A percentile compares a stretch with the other conserved stretches of the same genome.
Evolutionary conservation across 495 filamentous ascomycete species (phyloP).

Genomic region (Penicillium pancosmium): DNA sequence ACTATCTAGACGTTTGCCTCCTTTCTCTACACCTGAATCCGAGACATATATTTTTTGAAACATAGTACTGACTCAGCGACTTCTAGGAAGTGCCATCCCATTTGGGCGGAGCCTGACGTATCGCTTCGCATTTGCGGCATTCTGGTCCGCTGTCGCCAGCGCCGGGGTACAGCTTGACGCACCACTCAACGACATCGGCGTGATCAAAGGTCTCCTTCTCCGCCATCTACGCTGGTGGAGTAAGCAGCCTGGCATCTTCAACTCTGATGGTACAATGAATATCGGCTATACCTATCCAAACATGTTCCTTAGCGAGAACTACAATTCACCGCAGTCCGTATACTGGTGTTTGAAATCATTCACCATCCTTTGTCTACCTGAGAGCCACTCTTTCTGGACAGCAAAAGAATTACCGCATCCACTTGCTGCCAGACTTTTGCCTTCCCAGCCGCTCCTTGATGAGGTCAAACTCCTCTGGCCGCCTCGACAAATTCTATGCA

Average conservation of each 20-base stretch:
- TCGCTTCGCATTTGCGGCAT: not conserved
- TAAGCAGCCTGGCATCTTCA: slow-evolving; percentile 70
- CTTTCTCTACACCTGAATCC: not conserved
- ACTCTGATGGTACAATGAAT: slow-evolving; percentile 68
- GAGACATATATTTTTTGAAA: not conserved
- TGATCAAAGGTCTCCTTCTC: slow-evolving; percentile 73
- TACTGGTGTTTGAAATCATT: slow-evolving; percentile 12
- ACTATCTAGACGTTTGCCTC: not conserved
- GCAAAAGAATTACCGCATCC: slow-evolving; percentile 6
- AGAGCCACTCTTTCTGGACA: slow-evolving; percentile 10
- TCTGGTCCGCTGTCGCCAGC: not conserved
- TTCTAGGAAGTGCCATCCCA: slow-evolving; percentile 1
- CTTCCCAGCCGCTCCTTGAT: slow-evolving; percentile 3
- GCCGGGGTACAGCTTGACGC: slow-evolving; percentile 21
- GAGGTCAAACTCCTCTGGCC: slow-evolving; percentile 10
- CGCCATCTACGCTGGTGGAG: slow-evolving; percentile 80
- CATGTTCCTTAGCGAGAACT: slow-evolving; percentile 48
- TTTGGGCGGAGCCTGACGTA: slow-evolving; percentile 7
- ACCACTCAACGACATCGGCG: slow-evolving; percentile 67
- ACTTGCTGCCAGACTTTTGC: slow-evolving; percentile 1
- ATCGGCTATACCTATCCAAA: slow-evolving; percentile 80
- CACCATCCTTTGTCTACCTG: slow-evolving; percentile 3
- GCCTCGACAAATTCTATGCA: slow-evolving; percentile 5
- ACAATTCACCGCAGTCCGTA: not conserved
- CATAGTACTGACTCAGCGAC: not conserved